These are phyloP conservation scores for Leishmania amazonensis DNA, from an alignment of 208 protist genomes.

Conservation along the genomic window DNA sequence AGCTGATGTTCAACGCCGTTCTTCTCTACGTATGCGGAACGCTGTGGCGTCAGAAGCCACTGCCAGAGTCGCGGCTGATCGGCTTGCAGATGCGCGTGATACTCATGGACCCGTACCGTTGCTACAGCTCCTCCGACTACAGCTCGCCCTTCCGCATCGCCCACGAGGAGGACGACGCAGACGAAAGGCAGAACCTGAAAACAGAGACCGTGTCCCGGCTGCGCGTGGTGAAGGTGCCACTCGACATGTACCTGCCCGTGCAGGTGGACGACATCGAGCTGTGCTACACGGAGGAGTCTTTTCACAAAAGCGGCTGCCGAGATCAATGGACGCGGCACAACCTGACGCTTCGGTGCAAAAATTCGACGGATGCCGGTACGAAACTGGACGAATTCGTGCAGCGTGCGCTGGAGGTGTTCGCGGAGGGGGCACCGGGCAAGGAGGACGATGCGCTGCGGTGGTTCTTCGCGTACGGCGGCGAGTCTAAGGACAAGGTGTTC, in stretches of 20 bases:
- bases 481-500: conserved; percentile 19
- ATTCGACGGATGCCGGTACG: conserved; percentile 14
- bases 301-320: neutral
- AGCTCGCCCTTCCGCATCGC: conserved; percentile 48
- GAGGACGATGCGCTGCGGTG: conserved; percentile 6
- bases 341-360: neutral
- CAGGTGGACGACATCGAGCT: conserved; percentile 8
- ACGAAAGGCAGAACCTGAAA: conserved; percentile 12
- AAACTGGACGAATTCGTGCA: conserved; percentile 19
- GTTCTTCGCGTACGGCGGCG: conserved; percentile 24
- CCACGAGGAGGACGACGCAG: neutral
- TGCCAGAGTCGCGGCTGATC: conserved; percentile 34
- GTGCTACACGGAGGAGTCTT: neutral
- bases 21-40: conserved; percentile 54
- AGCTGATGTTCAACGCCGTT: conserved; percentile 70
- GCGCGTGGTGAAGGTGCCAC: conserved; percentile 9
- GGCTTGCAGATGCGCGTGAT: conserved; percentile 49
- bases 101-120: conserved; percentile 65
- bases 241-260: conserved; percentile 7
- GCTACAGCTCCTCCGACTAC: conserved; percentile 33
- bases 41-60: conserved; percentile 39
- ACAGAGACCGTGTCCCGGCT: conserved; percentile 2
- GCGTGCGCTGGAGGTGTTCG: conserved; percentile 27
- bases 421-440: conserved; percentile 11
- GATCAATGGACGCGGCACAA: neutral